These are phyloP conservation scores for Aspergillus sclerotialis DNA, from an alignment of 2,329 filamentous ascomycete genomes.

Conservation along the genomic window DNA sequence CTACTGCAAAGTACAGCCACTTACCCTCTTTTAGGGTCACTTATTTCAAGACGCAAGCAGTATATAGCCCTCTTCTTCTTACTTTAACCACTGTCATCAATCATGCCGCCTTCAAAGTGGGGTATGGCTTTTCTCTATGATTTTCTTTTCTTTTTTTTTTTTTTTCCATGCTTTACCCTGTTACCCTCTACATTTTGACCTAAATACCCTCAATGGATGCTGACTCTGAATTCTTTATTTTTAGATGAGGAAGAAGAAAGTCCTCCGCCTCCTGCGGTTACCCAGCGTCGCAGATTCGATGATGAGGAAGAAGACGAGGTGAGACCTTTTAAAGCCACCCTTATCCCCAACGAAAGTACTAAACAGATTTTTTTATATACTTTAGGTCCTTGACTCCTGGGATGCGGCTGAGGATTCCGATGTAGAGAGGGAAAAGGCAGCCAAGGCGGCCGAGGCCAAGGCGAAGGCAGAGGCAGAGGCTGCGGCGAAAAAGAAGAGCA, in stretches of 20 bases:
- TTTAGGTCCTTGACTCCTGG: constrained; percentile 88
- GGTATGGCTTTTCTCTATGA: no score
- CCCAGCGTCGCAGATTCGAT: constrained; percentile 67
- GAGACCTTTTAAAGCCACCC: constrained; percentile 31
- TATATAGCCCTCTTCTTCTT: constrained; percentile 2
- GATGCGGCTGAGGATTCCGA: constrained; percentile 96
- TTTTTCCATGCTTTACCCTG: not conserved
- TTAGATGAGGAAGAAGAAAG: constrained; percentile 48
- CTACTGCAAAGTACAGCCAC: no score
- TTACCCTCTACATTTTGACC: not conserved
- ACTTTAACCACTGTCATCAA: constrained; percentile 8
- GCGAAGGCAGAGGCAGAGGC: constrained; percentile 84
- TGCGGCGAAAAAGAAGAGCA: constrained; percentile 84
- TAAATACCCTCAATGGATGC: constrained; percentile 1
- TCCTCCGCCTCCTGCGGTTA: constrained; percentile 39
- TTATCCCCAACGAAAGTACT: not conserved
- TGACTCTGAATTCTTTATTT: constrained; percentile 3
- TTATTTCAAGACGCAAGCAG: no score
- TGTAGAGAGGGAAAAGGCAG: constrained; percentile 88
- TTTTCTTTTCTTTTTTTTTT: no score
- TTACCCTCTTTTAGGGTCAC: no score
- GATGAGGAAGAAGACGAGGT: constrained; percentile 89
- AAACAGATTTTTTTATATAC: constrained; percentile 1
- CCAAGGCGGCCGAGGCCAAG: constrained; percentile 77
- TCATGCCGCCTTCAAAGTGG: constrained; percentile 45